These are phyloP conservation scores for Saccharomycopsis sp. DNA, from an alignment of 805 yeast genomes.

Conservation along the genomic window DNA sequence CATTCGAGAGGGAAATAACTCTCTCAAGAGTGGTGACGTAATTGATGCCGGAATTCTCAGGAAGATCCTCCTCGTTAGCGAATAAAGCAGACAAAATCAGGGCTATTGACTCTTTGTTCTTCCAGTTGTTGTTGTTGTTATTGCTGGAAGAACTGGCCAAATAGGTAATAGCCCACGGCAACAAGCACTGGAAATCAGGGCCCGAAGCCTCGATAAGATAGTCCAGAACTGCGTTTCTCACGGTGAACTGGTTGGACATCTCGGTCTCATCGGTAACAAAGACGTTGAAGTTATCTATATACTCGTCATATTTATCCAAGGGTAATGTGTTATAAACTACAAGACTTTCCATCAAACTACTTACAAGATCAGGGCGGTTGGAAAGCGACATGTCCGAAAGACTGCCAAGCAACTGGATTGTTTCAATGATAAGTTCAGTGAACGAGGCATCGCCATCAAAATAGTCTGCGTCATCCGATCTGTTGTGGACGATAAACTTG, in stretches of 20 bases:
- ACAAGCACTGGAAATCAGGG: constrained; percentile 30
- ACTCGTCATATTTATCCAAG: constrained; percentile 13
- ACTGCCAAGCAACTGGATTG: constrained; percentile 30
- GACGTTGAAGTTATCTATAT: constrained; percentile 47
- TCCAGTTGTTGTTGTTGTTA: constrained; percentile 25
- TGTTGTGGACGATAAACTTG: constrained; percentile 12
- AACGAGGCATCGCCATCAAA: constrained; percentile 17
- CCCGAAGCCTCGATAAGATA: constrained; percentile 45
- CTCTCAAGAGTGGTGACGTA: not conserved
- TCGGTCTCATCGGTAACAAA: constrained; percentile 75
- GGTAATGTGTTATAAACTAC: constrained; percentile 14
- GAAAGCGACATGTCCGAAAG: constrained; percentile 19
- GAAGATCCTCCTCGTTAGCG: constrained; percentile 20
- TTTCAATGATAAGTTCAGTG: constrained; percentile 28
- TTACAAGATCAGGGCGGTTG: constrained; percentile 4
- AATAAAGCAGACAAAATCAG: no score
- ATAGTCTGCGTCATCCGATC: not conserved
- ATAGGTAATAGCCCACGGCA: constrained; percentile 11
- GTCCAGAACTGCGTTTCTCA: constrained; percentile 58
- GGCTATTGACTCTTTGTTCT: constrained; percentile 33
- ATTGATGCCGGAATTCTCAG: constrained; percentile 3
- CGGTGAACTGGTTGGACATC: constrained; percentile 44
- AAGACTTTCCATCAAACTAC: constrained; percentile 19
- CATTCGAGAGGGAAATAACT: not conserved
- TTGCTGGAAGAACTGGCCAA: not conserved